Base-by-base conservation (phyloP, 352 stramenopile species). In the Thalassiosira oceanica region DNA sequence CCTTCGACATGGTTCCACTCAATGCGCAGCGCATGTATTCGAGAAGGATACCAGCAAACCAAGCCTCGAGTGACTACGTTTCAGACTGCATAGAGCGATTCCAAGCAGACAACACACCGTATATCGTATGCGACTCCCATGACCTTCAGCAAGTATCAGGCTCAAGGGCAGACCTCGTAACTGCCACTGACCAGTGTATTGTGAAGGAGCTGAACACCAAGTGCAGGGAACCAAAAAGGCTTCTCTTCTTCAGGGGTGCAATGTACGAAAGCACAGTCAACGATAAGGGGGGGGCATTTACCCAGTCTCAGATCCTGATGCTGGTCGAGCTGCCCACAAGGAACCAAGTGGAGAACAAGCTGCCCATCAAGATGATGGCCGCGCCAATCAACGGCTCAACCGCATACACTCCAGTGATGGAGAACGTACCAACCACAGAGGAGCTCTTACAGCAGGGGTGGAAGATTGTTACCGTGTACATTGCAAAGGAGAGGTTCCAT, bases 251-350 rank as follows among this genome's bases (percentile, higher is more conserved):
- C 5, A 29, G 33, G 10, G 56, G 69, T 11, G 69, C 49, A 10
- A 13, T 53, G 18, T 80, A 63, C 37, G 56, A 74, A 42, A 27
- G 41, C 7, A 80, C 69, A 6, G 21, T 64, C 2, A 79, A 79
- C 37, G 36, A 23, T 0, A 29, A 56, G n/a, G 43, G 20, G 6
- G 20, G 21, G 3, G 4, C 13, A 8, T 65, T 56, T 29, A 65
- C 24, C 27, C 55, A 65, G 41, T 48, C 24, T 2, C 41, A 65
- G 16, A 2, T 56, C 1, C 15, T 56, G 2, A 23, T 52, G 2
- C 54, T 65, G 55, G 1, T 56, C 2, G 43, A 55, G 2, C 3
- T 55, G n/a, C 55, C 55, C 5, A 24, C 21, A 1, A 13, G 27
- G 2, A 18, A 56, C 13, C 11, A 16, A 13, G 11, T 65, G 15